A percentile compares a stretch with the other conserved stretches of the same genome.
Evolutionary conservation across 805 yeast genomes (phyloP).

Genomic region (Cyberlindnera petersonii): DNA sequence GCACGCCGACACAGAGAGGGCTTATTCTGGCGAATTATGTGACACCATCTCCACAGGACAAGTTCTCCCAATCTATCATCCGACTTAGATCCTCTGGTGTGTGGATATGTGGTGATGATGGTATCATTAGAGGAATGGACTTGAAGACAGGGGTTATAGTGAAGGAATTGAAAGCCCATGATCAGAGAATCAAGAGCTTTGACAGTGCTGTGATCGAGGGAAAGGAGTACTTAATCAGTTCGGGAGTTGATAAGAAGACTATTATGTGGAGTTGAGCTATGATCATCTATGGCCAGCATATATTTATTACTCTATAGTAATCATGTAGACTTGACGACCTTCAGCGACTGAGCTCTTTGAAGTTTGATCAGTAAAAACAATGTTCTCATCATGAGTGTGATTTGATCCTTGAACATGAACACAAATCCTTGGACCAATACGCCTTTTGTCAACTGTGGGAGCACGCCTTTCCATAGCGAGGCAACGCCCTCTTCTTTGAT

Average conservation of each 20-base stretch:
- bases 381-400: conserved; percentile 25
- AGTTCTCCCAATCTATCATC: conserved; percentile 50
- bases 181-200: conserved; percentile 49
- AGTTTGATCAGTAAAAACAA: conserved; percentile 17
- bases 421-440: conserved; percentile 80
- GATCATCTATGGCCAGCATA: no score
- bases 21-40: conserved; percentile 40
- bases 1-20: conserved; percentile 27
- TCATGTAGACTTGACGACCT: no score
- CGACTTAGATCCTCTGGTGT: conserved; percentile 48
- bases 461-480: conserved; percentile 75
- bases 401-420: conserved; percentile 57
- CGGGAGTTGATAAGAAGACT: conserved; percentile 45
- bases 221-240: conserved; percentile 40
- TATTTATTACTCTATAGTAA: background rate
- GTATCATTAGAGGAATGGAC: conserved; percentile 57
- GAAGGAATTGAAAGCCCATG: conserved; percentile 32
- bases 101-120: conserved; percentile 72
- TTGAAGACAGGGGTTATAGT: conserved; percentile 35
- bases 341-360: conserved; percentile 5
- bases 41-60: conserved; percentile 64
- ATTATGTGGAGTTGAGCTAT: conserved; percentile 28
- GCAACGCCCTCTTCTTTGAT: conserved; percentile 57
- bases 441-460: conserved; percentile 78
- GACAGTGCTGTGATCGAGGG: conserved; percentile 28